phyloP scores from a whole-genome alignment of 179 eudicot species.

The Vitellaria paradoxa region DNA sequence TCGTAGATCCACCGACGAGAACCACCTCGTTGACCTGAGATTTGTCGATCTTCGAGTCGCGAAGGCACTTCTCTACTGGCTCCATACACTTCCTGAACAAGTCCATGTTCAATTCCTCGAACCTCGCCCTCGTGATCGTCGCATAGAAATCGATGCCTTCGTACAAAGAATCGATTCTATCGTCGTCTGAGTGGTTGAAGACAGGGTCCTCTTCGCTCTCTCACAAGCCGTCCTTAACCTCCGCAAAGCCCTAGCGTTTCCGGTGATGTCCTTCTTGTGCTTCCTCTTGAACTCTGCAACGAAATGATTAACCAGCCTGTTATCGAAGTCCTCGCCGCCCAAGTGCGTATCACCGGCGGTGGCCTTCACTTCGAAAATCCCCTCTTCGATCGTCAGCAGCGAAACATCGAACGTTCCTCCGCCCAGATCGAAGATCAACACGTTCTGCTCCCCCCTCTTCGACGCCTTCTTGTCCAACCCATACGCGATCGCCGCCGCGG shows the following conservation, averaged over 20 bases:
- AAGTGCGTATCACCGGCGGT: slow-evolving; percentile 15
- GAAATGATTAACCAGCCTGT: slow-evolving; percentile 14
- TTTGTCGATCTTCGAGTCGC: slow-evolving; percentile 15
- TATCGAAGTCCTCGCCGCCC: slow-evolving; percentile 18
- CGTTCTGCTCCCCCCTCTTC: slow-evolving; percentile 3
- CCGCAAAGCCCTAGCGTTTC: slow-evolving; percentile 15
- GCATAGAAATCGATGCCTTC: slow-evolving; percentile 18
- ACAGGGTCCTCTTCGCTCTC: slow-evolving; percentile 18
- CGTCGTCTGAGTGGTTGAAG: slow-evolving; percentile 12
- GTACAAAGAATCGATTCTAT: slow-evolving; percentile 16
- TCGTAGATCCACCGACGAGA: slow-evolving; percentile 12
- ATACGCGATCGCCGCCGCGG: slow-evolving; percentile 14
- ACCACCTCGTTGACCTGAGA: slow-evolving; percentile 13
- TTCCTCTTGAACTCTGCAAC: slow-evolving; percentile 13
- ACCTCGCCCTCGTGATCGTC: slow-evolving; percentile 15
- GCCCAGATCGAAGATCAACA: slow-evolving; percentile 7
- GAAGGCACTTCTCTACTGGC: slow-evolving; percentile 11
- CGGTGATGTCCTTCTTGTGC: slow-evolving; percentile 18
- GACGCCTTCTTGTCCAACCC: slow-evolving; percentile 13
- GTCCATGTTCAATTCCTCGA: slow-evolving; percentile 16
- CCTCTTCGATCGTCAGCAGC: slow-evolving; percentile 9
- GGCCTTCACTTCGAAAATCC: slow-evolving; percentile 18
- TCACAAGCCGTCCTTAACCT: slow-evolving; percentile 13
- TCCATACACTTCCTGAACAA: slow-evolving; percentile 16
- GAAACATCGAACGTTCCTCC: slow-evolving; percentile 15